These are phyloP conservation scores for Yamadazyma diddensiae DNA, from an alignment of 1,139 yeast genomes.

Conservation along the genomic window DNA sequence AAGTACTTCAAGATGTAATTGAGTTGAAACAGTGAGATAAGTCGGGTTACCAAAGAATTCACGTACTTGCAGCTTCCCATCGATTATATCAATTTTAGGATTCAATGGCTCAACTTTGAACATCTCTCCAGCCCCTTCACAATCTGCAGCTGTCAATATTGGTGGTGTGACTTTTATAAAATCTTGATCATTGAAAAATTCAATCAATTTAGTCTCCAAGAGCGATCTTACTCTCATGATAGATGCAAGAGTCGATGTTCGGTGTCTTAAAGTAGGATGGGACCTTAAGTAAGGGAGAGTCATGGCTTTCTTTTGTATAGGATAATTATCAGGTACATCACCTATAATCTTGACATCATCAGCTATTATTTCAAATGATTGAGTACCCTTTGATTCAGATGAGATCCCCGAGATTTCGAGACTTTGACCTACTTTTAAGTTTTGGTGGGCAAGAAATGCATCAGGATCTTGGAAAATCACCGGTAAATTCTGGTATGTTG, in stretches of 20 bases:
- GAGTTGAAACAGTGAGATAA: slow-evolving; percentile 86
- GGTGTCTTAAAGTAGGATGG: slow-evolving; percentile 75
- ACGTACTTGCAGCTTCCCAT: slow-evolving; percentile 18
- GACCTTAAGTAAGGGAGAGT: slow-evolving; percentile 62
- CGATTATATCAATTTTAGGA: slow-evolving; percentile 10
- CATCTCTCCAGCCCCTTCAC: slow-evolving; percentile 97
- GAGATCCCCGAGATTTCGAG: slow-evolving; percentile 32
- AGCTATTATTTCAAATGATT: slow-evolving; percentile 30
- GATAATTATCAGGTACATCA: slow-evolving; percentile 60
- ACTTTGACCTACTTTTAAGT: slow-evolving; percentile 44
- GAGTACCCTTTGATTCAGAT: slow-evolving; percentile 32
- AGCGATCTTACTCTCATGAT: slow-evolving; percentile 70
- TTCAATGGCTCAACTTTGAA: slow-evolving; percentile 49
- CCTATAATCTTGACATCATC: slow-evolving; percentile 39
- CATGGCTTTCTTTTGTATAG: slow-evolving; percentile 79
- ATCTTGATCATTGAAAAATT: slow-evolving; percentile 51
- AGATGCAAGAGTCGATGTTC: slow-evolving; percentile 63
- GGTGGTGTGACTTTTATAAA: slow-evolving; percentile 85
- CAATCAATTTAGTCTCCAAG: slow-evolving; percentile 52
- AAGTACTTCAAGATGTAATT: slow-evolving; percentile 82
- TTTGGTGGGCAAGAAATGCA: slow-evolving; percentile 29
- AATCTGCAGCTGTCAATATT: slow-evolving; percentile 80
- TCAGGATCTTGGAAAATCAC: slow-evolving; percentile 47
- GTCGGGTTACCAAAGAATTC: slow-evolving; percentile 66
- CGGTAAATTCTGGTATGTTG: slow-evolving; percentile 52